A percentile compares a stretch with the other conserved stretches of the same genome.
Conservation (phyloP, 805 yeast genomes). For the Schwanniomyces pseudopolymorphus region DNA sequence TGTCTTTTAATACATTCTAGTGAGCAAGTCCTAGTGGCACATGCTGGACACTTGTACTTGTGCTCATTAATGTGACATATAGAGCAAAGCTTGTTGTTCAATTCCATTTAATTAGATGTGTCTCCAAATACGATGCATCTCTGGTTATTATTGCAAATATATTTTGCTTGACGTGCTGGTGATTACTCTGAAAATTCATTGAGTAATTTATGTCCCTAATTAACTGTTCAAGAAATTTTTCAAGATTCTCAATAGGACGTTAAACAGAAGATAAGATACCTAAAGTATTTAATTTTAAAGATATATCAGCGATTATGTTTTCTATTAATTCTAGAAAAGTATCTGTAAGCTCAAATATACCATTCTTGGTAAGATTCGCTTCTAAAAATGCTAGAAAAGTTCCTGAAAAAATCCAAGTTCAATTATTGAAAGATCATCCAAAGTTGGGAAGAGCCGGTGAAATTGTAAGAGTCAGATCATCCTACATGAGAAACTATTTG, state of each 20-base stretch:
- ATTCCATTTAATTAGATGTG: not conserved
- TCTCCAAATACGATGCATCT: not conserved
- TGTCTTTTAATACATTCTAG: constrained; percentile 70
- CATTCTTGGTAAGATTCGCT: constrained; percentile 4
- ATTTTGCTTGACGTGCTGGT: not conserved
- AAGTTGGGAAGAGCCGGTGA: constrained; percentile 70
- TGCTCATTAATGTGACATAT: constrained; percentile 36
- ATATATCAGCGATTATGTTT: not conserved
- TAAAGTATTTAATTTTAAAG: not conserved
- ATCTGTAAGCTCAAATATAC: not conserved
- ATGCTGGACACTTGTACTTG: constrained; percentile 82
- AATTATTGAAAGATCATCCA: constrained; percentile 67
- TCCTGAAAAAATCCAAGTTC: constrained; percentile 59
- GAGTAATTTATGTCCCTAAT: constrained; percentile 4
- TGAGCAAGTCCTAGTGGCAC: constrained; percentile 66
- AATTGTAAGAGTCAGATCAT: constrained; percentile 71
- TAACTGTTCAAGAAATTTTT: constrained; percentile 1
- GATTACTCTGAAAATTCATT: not conserved
- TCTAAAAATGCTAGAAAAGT: constrained; percentile 3
- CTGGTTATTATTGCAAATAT: not conserved
- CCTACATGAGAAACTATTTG: constrained; percentile 76
- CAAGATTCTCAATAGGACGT: not conserved
- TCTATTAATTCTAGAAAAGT: not conserved
- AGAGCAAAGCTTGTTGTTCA: constrained; percentile 19
- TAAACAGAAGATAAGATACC: not conserved